These are phyloP conservation scores for Pouteria campechiana DNA, from an alignment of 179 eudicot genomes.

Conservation along the genomic window DNA sequence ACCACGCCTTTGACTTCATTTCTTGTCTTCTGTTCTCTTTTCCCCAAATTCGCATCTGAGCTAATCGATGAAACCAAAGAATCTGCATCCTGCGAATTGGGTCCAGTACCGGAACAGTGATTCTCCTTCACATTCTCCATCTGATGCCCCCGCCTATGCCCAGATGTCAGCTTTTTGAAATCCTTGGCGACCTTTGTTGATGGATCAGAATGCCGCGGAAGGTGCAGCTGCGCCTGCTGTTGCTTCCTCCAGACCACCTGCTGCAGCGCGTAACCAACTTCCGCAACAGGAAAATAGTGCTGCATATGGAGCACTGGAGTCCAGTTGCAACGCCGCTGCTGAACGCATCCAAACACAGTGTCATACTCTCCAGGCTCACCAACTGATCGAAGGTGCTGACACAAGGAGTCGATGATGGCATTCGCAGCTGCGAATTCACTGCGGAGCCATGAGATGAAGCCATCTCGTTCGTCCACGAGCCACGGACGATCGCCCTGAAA, in stretches of 20 bases:
- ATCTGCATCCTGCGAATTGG: constrained; percentile 4
- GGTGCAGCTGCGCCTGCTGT: no score
- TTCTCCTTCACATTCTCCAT: constrained; percentile 16
- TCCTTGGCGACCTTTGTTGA: constrained; percentile 15
- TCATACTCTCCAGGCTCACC: constrained; percentile 57
- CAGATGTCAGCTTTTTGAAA: constrained; percentile 28
- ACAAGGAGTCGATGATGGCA: constrained; percentile 50
- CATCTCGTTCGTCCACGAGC: constrained; percentile 45
- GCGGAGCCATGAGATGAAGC: constrained; percentile 42
- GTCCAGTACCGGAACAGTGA: constrained; percentile 8
- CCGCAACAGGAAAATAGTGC: constrained; percentile 39
- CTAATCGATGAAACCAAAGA: constrained; percentile 3
- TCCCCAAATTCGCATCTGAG: no score
- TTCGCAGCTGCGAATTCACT: constrained; percentile 65
- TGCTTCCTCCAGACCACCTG: constrained; percentile 40
- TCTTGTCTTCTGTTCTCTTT: constrained; percentile 5
- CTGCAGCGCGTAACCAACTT: constrained; percentile 33
- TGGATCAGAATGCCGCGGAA: constrained; percentile 7
- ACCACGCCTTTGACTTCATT: constrained; percentile 4
- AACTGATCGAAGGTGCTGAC: constrained; percentile 34
- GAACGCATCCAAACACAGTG: constrained; percentile 29
- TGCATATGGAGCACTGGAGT: constrained; percentile 53
- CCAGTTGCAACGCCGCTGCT: constrained; percentile 56
- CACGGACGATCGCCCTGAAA: constrained; percentile 21
- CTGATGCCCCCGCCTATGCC: constrained; percentile 26